Percentiles rank a stretch among this genome's conserved stretches.
Evolutionary conservation across 2,329 filamentous ascomycete species (phyloP).

Genomic region (Fusarium verticillioides): DNA sequence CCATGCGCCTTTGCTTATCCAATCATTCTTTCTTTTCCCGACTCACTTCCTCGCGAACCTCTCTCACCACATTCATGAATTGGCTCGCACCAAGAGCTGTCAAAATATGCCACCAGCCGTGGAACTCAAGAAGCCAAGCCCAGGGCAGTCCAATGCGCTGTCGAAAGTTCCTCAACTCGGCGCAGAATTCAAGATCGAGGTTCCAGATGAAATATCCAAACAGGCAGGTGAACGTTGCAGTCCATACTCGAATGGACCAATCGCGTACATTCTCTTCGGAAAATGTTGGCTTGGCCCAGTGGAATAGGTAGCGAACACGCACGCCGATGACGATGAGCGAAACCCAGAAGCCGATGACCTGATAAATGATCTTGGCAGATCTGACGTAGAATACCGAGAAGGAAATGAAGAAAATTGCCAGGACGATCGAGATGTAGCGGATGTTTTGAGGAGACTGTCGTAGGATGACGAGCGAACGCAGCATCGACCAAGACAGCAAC

Average conservation of each 20-base stretch:
- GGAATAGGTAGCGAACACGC: conserved; percentile 51
- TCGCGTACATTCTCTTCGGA: conserved; percentile 40
- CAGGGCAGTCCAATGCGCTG: conserved; percentile 62
- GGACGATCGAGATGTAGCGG: conserved; percentile 48
- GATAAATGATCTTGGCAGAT: conserved; percentile 56
- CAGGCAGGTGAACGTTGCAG: conserved; percentile 50
- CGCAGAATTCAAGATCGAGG: conserved; percentile 65
- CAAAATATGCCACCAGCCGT: conserved; percentile 73
- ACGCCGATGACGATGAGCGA: conserved; percentile 49
- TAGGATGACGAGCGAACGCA: conserved; percentile 61
- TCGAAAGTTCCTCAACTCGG: conserved; percentile 57
- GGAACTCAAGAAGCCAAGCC: conserved; percentile 67
- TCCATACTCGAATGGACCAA: conserved; percentile 45
- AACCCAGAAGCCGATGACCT: conserved; percentile 52
- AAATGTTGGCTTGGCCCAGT: conserved; percentile 45
- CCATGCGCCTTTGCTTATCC: neutral
- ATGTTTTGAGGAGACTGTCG: conserved; percentile 52
- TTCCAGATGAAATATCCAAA: conserved; percentile 66
- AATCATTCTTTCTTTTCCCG: conserved; percentile 33
- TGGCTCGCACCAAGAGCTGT: conserved; percentile 65
- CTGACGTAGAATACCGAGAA: conserved; percentile 57
- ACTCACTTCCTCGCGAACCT: conserved; percentile 40
- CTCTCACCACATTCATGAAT: conserved; percentile 50
- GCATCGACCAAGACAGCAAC: conserved; percentile 61
- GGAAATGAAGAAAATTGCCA: conserved; percentile 55